phyloP scores from a whole-genome alignment of 2,329 filamentous ascomycete species.

The Huntiella omanensis region DNA sequence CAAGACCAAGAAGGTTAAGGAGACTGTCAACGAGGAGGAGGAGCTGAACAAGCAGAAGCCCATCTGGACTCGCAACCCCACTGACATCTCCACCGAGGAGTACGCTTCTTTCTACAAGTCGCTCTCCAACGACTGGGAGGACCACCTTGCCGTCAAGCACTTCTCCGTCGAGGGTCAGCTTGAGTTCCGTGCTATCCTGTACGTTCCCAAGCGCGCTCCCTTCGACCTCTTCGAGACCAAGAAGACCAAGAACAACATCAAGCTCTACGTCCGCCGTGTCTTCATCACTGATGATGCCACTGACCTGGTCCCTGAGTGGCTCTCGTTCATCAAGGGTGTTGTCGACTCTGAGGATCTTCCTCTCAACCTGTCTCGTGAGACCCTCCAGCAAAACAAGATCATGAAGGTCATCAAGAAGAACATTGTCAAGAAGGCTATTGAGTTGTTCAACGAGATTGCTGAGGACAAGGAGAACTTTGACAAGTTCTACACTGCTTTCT shows the following conservation, averaged over 20 bases:
- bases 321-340: conserved; percentile 99
- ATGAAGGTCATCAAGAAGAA: conserved; percentile 99
- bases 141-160: conserved; percentile 98
- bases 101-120: conserved; percentile 99
- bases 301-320: conserved; percentile 97
- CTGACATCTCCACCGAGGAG: conserved; percentile 89
- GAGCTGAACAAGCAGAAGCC: conserved; percentile 99
- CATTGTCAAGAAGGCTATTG: conserved; percentile 99
- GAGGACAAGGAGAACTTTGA: conserved; percentile 99
- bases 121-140: conserved; percentile 99
- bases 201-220: conserved; percentile 97
- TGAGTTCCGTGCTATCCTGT: conserved; percentile 98
- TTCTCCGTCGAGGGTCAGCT: conserved; percentile 99
- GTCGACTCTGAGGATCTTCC: conserved; percentile 99
- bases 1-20: conserved; percentile 99
- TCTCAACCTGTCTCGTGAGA: conserved; percentile 99
- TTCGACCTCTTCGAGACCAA: conserved; percentile 99
- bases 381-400: conserved; percentile 99
- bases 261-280: conserved; percentile 98
- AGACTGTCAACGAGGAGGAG: conserved; percentile 96
- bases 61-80: conserved; percentile 97
- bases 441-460: conserved; percentile 97
- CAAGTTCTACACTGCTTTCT: conserved; percentile 99
- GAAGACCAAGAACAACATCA: conserved; percentile 99
- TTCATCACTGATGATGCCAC: conserved; percentile 99